Conservation (phyloP, 768 basidiomycete genomes). For the Pulveroboletus sp. region DNA sequence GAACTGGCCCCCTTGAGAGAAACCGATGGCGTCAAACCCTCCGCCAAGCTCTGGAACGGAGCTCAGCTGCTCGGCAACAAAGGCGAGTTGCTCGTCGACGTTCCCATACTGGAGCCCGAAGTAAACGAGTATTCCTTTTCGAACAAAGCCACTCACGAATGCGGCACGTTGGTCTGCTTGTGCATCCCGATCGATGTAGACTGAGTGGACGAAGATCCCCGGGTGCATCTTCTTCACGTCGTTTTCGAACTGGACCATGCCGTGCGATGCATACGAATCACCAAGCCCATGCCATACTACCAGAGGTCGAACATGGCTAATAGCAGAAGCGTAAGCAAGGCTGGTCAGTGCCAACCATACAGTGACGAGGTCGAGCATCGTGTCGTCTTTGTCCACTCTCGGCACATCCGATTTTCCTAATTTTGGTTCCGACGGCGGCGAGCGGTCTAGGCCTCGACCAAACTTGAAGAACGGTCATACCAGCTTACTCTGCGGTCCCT, state of each 20-base stretch:
- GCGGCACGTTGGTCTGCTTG: slow-evolving; percentile 66
- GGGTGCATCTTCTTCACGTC: slow-evolving; percentile 62
- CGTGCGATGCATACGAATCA: slow-evolving; percentile 73
- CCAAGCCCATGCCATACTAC: slow-evolving; percentile 83
- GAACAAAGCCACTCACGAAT: slow-evolving; percentile 53
- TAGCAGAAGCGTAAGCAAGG: slow-evolving; percentile 11
- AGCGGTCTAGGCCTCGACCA: too few relatives aligned
- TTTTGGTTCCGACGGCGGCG: too few relatives aligned
- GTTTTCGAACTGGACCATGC: slow-evolving; percentile 64
- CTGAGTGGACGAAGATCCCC: slow-evolving; percentile 74
- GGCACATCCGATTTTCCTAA: too few relatives aligned
- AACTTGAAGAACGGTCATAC: too few relatives aligned
- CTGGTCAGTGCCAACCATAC: slow-evolving; percentile 14
- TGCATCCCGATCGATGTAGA: slow-evolving; percentile 61
- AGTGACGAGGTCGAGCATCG: slow-evolving; percentile 14
- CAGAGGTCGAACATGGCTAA: slow-evolving; percentile 44
- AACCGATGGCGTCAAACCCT: slow-evolving; percentile 86
- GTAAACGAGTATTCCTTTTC: neutral
- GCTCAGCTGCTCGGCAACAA: slow-evolving; percentile 63
- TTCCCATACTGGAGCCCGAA: slow-evolving; percentile 63
- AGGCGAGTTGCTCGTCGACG: slow-evolving; percentile 63
- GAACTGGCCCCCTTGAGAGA: slow-evolving; percentile 90
- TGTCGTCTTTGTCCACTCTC: too few relatives aligned
- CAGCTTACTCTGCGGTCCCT: too few relatives aligned
- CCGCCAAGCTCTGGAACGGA: slow-evolving; percentile 57